Percentiles rank a stretch among this genome's conserved stretches.
Evolutionary conservation across 768 basidiomycete species (phyloP).

Genomic region (Boletus reticuloceps): DNA sequence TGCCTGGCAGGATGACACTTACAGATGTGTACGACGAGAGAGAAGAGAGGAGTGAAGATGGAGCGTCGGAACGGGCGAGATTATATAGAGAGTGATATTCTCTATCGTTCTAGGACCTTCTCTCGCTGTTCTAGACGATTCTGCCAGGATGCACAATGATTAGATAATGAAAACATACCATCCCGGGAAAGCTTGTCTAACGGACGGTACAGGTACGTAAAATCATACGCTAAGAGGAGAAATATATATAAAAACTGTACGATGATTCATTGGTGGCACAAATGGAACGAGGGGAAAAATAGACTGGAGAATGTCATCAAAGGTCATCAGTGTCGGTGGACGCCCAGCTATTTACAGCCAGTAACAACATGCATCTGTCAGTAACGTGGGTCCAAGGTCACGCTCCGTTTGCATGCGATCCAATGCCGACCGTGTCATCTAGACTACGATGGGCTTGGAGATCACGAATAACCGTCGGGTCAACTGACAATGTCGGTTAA

Average conservation of each 20-base stretch:
- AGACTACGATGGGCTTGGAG: constrained; percentile 84
- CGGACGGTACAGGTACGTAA: constrained; percentile 23
- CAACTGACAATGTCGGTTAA: constrained; percentile 50
- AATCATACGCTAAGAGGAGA: constrained; percentile 16
- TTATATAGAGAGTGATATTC: constrained; percentile 33
- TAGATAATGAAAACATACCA: constrained; percentile 30
- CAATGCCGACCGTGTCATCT: constrained; percentile 48
- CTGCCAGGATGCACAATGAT: constrained; percentile 28
- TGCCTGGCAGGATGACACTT: constrained; percentile 10
- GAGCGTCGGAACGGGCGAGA: not conserved
- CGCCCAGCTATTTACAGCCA: constrained; percentile 24
- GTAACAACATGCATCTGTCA: constrained; percentile 16
- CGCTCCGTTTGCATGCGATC: constrained; percentile 30
- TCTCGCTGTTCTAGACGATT: constrained; percentile 32
- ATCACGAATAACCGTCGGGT: constrained; percentile 85
- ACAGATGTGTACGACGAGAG: constrained; percentile 14
- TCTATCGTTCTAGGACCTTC: constrained; percentile 34
- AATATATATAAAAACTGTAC: constrained; percentile 11
- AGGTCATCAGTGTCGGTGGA: constrained; percentile 25
- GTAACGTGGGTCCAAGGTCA: constrained; percentile 14
- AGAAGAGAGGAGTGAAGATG: constrained; percentile 10
- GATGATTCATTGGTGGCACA: constrained; percentile 18
- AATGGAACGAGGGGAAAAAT: constrained; percentile 12
- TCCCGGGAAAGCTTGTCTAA: constrained; percentile 12
- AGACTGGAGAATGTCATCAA: constrained; percentile 28